These are phyloP conservation scores for Alternaria novae-zelandiae DNA, from an alignment of 2,329 filamentous ascomycete species.

Conservation along the genomic window DNA sequence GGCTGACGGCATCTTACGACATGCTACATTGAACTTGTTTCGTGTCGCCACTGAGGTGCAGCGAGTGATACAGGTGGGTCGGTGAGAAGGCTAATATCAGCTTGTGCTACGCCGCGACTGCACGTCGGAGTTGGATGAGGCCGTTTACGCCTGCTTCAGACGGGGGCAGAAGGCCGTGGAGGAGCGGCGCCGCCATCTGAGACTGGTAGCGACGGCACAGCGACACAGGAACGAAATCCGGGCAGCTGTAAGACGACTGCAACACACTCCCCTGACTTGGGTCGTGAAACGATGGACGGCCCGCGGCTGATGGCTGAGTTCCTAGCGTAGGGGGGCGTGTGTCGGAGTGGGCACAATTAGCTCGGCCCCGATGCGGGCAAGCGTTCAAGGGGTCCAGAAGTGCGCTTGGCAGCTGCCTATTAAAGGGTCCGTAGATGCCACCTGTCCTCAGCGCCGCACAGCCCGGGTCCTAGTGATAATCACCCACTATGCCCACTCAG, in stretches of 20 bases:
- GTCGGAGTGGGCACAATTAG: conserved; percentile 11
- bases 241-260: conserved; percentile 19
- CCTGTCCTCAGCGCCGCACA: conserved; percentile 35
- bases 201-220: conserved; percentile 8
- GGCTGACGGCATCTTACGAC: conserved; percentile 39
- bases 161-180: neutral
- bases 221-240: conserved; percentile 9
- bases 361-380: conserved; percentile 13
- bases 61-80: conserved; percentile 33
- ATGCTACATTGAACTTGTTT: conserved; percentile 31
- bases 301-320: conserved; percentile 27
- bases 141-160: neutral
- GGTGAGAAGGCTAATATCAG: conserved; percentile 17
- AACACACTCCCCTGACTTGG: conserved; percentile 23
- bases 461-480: conserved; percentile 30
- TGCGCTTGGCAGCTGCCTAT: conserved; percentile 31
- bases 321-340: conserved; percentile 22
- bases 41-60: conserved; percentile 36
- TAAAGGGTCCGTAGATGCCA: conserved; percentile 47
- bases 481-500: conserved; percentile 39
- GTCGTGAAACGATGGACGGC: conserved; percentile 35
- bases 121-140: conserved; percentile 16
- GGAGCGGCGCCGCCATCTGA: neutral
- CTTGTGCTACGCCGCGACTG: conserved; percentile 16
- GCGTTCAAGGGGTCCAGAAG: conserved; percentile 23